These are phyloP conservation scores for Tolypocladium album DNA, from an alignment of 2,329 filamentous ascomycete species.

Conservation along the genomic window DNA sequence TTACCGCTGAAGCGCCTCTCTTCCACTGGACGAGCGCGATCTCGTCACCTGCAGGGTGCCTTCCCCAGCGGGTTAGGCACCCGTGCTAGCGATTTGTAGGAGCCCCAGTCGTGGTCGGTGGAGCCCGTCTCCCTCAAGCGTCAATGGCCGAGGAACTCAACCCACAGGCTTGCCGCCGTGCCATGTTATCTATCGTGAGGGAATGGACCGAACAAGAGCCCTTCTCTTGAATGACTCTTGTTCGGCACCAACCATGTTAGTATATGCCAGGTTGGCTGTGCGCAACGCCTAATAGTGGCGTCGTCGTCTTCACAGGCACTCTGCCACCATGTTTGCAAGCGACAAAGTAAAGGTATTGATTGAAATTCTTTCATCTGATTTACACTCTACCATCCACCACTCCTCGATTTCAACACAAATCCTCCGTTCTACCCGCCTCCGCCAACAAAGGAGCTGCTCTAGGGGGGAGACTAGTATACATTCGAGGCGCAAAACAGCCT, in stretches of 20 bases:
- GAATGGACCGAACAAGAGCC: not conserved
- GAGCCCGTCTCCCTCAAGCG: not conserved
- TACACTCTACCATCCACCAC: conserved; percentile 33
- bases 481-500: conserved; percentile 14
- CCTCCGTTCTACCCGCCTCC: conserved; percentile 28
- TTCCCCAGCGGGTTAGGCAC: not conserved
- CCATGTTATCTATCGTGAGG: not conserved
- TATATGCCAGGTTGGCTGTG: not conserved
- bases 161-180: not conserved
- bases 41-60: not conserved
- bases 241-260: not conserved
- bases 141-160: not conserved
- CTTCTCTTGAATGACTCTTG: not conserved
- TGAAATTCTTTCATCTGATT: conserved; percentile 37
- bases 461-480: conserved; percentile 32
- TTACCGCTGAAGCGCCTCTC: conserved; percentile 2
- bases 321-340: not conserved
- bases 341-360: conserved; percentile 23
- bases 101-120: not conserved
- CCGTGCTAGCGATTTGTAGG: not conserved
- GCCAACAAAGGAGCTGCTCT: conserved; percentile 31
- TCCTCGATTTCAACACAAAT: conserved; percentile 17
- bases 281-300: not conserved
- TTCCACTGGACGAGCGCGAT: not conserved
- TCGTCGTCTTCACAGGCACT: not conserved